Percentiles rank a stretch among this genome's conserved stretches.
These are phyloP conservation scores for Gleditsia sinensis DNA, from an alignment of 306 rosid genomes.

Conservation along the genomic window DNA sequence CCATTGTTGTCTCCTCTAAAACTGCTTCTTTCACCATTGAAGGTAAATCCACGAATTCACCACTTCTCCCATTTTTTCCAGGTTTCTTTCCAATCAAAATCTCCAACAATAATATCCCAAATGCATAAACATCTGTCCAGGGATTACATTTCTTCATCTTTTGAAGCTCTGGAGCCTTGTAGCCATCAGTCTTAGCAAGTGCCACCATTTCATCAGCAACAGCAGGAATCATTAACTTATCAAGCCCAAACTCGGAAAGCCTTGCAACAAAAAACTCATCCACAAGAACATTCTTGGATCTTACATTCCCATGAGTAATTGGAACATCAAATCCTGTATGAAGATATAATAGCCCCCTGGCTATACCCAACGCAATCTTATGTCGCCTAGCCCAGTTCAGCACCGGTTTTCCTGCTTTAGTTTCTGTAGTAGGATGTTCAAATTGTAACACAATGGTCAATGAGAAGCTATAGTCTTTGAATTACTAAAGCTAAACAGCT, in stretches of 20 bases:
- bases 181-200: conserved; percentile 75
- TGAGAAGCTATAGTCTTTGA: neutral
- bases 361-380: conserved; percentile 88
- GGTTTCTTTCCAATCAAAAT: conserved; percentile 94
- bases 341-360: conserved; percentile 89
- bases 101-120: conserved; percentile 79
- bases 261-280: conserved; percentile 85
- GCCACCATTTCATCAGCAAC: conserved; percentile 92
- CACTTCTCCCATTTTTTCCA: conserved; percentile 75
- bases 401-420: conserved; percentile 85
- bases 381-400: conserved; percentile 98
- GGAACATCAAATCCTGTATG: conserved; percentile 85
- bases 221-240: conserved; percentile 84
- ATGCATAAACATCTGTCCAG: conserved; percentile 89
- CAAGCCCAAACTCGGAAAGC: conserved; percentile 81
- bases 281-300: conserved; percentile 89
- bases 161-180: conserved; percentile 96
- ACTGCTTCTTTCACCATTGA: conserved; percentile 94
- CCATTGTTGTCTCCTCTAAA: conserved; percentile 94
- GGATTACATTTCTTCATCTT: conserved; percentile 94
- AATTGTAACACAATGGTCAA: conserved; percentile 20
- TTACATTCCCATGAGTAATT: conserved; percentile 83
- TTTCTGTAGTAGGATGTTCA: conserved; percentile 55
- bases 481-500: neutral
- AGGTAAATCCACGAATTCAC: conserved; percentile 79